These are phyloP conservation scores for Sporisorium scitamineum DNA, from an alignment of 1,284 basidiomycete species.

Conservation along the genomic window DNA sequence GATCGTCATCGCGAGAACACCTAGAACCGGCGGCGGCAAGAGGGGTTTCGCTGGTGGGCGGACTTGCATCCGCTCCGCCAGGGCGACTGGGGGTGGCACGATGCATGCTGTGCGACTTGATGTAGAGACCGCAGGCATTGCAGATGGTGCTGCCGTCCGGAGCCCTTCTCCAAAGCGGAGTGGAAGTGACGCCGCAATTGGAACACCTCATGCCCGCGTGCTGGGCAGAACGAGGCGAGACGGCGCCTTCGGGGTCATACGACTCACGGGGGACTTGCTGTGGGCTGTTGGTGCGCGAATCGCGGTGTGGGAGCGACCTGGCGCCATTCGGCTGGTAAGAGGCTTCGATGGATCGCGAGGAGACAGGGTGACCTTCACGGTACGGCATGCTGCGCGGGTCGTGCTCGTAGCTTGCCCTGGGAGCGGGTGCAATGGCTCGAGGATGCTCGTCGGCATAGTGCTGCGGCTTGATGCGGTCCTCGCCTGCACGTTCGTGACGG, in stretches of 20 bases:
- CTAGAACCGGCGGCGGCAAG: slow-evolving; percentile 12
- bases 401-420: slow-evolving; percentile 31
- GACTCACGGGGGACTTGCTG: slow-evolving; percentile 22
- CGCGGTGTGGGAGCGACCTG: slow-evolving; percentile 12
- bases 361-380: slow-evolving; percentile 10
- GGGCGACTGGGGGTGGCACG: slow-evolving; percentile 34
- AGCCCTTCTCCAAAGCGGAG: slow-evolving; percentile 87
- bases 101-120: slow-evolving; percentile 53
- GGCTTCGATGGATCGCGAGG: slow-evolving; percentile 19
- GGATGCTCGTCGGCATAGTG: slow-evolving; percentile 37
- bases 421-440: slow-evolving; percentile 31
- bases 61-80: slow-evolving; percentile 30
- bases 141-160: slow-evolving; percentile 89
- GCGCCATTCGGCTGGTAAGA: slow-evolving; percentile 28
- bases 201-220: slow-evolving; percentile 73
- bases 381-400: slow-evolving; percentile 19
- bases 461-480: slow-evolving; percentile 34
- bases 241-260: slow-evolving; percentile 26
- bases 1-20: slow-evolving; percentile 39
- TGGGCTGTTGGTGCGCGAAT: slow-evolving; percentile 32
- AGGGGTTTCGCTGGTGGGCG: slow-evolving; percentile 21
- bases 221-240: slow-evolving; percentile 37
- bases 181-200: slow-evolving; percentile 88
- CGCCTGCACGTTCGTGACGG: slow-evolving; percentile 32
- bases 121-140: slow-evolving; percentile 76